Conservation (phyloP, 805 yeast species). For the Candida ulmi region DNA sequence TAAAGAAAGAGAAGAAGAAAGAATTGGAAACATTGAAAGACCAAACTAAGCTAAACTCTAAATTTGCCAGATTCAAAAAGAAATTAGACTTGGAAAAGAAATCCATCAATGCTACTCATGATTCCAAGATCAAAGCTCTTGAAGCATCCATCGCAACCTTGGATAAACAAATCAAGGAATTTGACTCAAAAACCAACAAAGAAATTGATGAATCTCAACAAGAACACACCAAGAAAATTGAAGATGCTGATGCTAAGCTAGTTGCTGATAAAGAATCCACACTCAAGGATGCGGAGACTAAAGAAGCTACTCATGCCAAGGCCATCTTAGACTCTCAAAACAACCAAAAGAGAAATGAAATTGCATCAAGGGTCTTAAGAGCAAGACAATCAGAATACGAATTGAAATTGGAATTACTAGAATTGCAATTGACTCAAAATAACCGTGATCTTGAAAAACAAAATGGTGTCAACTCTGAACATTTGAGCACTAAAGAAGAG, state of each 20-base stretch:
- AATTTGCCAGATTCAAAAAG: slow-evolving; percentile 21
- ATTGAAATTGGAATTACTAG: slow-evolving; percentile 16
- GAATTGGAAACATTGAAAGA: slow-evolving; percentile 22
- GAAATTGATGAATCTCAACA: slow-evolving; percentile 16
- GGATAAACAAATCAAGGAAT: slow-evolving; percentile 16
- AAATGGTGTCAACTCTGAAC: slow-evolving; percentile 12
- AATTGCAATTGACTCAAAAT: slow-evolving; percentile 20
- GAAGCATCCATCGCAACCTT: slow-evolving; percentile 16
- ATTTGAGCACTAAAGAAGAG: slow-evolving; percentile 10
- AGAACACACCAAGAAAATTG: slow-evolving; percentile 8
- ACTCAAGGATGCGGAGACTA: slow-evolving; percentile 10
- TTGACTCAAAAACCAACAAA: slow-evolving; percentile 16
- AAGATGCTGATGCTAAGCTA: slow-evolving; percentile 17
- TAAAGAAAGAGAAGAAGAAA: slow-evolving; percentile 20
- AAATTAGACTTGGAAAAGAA: slow-evolving; percentile 20
- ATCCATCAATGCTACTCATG: slow-evolving; percentile 12
- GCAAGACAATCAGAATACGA: slow-evolving; percentile 24
- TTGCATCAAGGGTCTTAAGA: slow-evolving; percentile 19
- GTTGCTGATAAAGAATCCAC: slow-evolving; percentile 14
- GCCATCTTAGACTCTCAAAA: slow-evolving; percentile 16
- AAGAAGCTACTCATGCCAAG: slow-evolving; percentile 11
- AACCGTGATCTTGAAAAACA: slow-evolving; percentile 20
- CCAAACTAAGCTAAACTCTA: slow-evolving; percentile 19
- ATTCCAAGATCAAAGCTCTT: slow-evolving; percentile 13
- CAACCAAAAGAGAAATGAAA: slow-evolving; percentile 18